Percentiles rank a stretch among this genome's conserved stretches.
Evolutionary conservation across 1,139 yeast species (phyloP).

Genomic region (Hyphopichia khmerensis): DNA sequence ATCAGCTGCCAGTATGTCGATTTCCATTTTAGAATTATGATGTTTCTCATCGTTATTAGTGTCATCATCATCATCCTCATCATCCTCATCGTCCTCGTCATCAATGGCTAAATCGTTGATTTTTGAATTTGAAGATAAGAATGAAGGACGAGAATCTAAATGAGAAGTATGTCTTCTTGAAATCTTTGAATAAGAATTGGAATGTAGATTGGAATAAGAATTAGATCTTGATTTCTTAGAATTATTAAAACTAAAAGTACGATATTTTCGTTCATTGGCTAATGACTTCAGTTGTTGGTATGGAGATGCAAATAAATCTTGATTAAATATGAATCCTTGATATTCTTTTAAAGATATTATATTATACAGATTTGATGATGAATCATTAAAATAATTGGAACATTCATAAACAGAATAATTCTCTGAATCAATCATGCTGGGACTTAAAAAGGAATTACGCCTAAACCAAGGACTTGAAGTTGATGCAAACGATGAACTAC

Average conservation of each 20-base stretch:
- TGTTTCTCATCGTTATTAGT: conserved; percentile 3
- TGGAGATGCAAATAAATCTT: conserved; percentile 67
- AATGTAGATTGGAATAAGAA: neutral
- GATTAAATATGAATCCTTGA: conserved; percentile 76
- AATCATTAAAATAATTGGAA: conserved; percentile 29
- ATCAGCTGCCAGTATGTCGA: conserved; percentile 8
- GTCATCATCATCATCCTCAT: neutral
- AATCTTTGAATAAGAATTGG: neutral
- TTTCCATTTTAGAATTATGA: conserved; percentile 1
- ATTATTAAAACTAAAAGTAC: conserved; percentile 22
- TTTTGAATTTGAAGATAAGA: conserved; percentile 8
- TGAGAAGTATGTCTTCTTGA: conserved; percentile 36
- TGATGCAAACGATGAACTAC: conserved; percentile 47
- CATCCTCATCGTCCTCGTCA: conserved; percentile 6
- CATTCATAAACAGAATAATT: conserved; percentile 57
- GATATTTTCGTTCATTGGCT: conserved; percentile 35
- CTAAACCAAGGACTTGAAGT: conserved; percentile 57
- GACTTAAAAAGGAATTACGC: conserved; percentile 59
- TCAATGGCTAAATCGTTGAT: conserved; percentile 4
- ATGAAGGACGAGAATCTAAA: conserved; percentile 26
- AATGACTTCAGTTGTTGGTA: conserved; percentile 57
- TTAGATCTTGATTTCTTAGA: conserved; percentile 6
- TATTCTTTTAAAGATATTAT: conserved; percentile 57
- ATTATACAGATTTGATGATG: conserved; percentile 31
- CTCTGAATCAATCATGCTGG: conserved; percentile 62